Evolutionary conservation across 129 eudicot genomes (phyloP), one percentile per base, ranked within the genome.

Genomic region (Centrapalus pauciflorus): DNA sequence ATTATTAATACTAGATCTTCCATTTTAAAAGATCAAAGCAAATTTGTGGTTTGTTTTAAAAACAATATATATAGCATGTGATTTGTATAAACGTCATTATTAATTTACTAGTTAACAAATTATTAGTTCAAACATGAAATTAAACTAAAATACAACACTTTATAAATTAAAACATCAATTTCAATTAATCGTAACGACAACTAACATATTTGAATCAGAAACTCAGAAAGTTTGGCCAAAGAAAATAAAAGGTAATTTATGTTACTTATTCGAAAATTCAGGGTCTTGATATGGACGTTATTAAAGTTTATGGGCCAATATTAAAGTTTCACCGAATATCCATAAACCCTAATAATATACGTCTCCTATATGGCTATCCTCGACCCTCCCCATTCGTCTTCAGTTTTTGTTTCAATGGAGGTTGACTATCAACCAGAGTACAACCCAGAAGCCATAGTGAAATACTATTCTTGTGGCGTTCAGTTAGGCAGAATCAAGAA

Each of bases 401-500:
- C 69, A 49, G 16, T 16, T 12, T 3, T 1, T 2, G 1, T 9
- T 14, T n/a, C 37, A 48, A 61, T 61, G 64, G 77, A 62, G 43
- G 64, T 72, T 0, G 14, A 51, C 5, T 62, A 50, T 27, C 38
- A 62, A n/a, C 71, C 41, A 0, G 70, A 50, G 32, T 32, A 16
- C 55, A 51, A 50, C 64, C 77, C 64, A 62, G 33, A 72, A 61
- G 30, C 70, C 11, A 12, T 72, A 26, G 51, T 29, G n/a, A 27
- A 38, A 61, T 72, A 72, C 45, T 72, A 55, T 26, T 62, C 56
- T 35, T 11, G 27, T 63, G 77, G 64, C 9, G 43, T 62, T 72
- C 43, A 62, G 25, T 2, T 26, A 35, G 64, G 71, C 25, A 72
- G 77, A 72, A 46, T 14, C 76, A 61, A 46, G 6, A 46, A 61